Percentiles rank a stretch among this genome's conserved stretches.
phyloP scores from a whole-genome alignment of 192 early-diverging fungal species.

The Phlyctochytrium bullatum region DNA sequence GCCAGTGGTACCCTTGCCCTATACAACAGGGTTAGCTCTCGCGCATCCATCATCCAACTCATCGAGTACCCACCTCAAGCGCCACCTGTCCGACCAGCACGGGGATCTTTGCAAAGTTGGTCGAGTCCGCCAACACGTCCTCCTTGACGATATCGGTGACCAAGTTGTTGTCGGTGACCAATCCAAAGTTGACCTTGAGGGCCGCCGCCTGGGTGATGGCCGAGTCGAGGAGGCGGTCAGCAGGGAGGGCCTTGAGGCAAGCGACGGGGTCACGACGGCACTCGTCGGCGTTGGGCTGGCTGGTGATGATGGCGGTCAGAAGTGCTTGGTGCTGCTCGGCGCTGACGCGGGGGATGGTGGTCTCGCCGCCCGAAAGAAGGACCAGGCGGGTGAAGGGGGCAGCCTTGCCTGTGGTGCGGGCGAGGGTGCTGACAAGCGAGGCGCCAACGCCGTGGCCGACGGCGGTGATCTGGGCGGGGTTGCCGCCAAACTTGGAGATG shows the following conservation, averaged over 20 bases:
- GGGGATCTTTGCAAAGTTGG: not conserved
- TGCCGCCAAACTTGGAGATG: constrained; percentile 25
- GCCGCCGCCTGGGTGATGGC: not conserved
- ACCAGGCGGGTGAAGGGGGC: not conserved
- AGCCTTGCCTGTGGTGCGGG: not conserved
- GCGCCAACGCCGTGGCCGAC: constrained; percentile 22
- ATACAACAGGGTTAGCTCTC: not conserved
- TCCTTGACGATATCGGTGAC: not conserved
- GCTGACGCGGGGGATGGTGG: not conserved
- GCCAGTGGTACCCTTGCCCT: not conserved
- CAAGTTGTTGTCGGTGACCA: not conserved
- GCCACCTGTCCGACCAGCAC: not conserved
- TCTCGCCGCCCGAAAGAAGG: not conserved
- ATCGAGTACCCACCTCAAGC: not conserved
- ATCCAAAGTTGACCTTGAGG: not conserved
- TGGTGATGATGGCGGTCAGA: not conserved
- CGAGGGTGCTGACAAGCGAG: not conserved
- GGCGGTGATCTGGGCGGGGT: constrained; percentile 20
- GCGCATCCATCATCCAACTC: not conserved
- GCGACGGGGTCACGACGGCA: not conserved
- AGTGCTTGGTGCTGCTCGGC: not conserved
- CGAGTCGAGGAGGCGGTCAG: not conserved
- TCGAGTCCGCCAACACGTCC: not conserved
- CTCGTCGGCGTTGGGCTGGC: not conserved
- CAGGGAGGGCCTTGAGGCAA: not conserved